These are phyloP conservation scores for Melanogaster broomeanus DNA, from an alignment of 768 basidiomycete genomes.

Conservation along the genomic window DNA sequence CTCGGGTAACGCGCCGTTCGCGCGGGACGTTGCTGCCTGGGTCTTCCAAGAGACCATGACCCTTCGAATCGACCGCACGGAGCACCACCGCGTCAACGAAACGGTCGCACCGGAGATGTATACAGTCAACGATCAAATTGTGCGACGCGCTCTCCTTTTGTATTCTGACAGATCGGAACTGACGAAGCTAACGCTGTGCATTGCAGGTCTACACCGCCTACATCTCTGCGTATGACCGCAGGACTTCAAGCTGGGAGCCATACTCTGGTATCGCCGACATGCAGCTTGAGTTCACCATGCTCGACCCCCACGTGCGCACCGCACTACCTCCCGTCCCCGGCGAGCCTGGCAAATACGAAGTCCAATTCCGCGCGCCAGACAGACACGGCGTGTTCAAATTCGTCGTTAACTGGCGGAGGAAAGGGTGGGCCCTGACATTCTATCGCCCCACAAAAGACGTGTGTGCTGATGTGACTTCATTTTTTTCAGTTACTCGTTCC, in stretches of 20 bases:
- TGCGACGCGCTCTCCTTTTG: slow-evolving; percentile 36
- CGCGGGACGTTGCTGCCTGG: slow-evolving; percentile 80
- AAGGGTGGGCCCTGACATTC: slow-evolving; percentile 58
- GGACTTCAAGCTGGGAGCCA: slow-evolving; percentile 63
- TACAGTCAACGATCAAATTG: slow-evolving; percentile 84
- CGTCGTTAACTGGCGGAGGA: slow-evolving; percentile 85
- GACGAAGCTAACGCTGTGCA: slow-evolving; percentile 3
- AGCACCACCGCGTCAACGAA: slow-evolving; percentile 71
- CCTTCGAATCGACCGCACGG: slow-evolving; percentile 71
- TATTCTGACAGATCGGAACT: not conserved
- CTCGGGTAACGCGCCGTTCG: slow-evolving; percentile 78
- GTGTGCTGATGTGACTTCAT: not conserved
- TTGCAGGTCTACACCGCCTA: slow-evolving; percentile 70
- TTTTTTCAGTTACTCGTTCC: slow-evolving; percentile 62
- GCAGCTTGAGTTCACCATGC: slow-evolving; percentile 97
- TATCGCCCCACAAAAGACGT: not conserved
- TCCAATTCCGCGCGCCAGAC: slow-evolving; percentile 90
- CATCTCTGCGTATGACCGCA: slow-evolving; percentile 68
- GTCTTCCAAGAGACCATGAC: slow-evolving; percentile 86
- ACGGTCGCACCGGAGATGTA: slow-evolving; percentile 70
- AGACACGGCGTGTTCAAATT: slow-evolving; percentile 99
- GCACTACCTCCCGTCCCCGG: slow-evolving; percentile 60
- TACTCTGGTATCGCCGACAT: slow-evolving; percentile 74
- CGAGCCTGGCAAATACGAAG: slow-evolving; percentile 67
- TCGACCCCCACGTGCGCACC: slow-evolving; percentile 94